These are phyloP conservation scores for Penicillium sp. DNA, from an alignment of 2,329 filamentous ascomycete genomes.

Conservation along the genomic window DNA sequence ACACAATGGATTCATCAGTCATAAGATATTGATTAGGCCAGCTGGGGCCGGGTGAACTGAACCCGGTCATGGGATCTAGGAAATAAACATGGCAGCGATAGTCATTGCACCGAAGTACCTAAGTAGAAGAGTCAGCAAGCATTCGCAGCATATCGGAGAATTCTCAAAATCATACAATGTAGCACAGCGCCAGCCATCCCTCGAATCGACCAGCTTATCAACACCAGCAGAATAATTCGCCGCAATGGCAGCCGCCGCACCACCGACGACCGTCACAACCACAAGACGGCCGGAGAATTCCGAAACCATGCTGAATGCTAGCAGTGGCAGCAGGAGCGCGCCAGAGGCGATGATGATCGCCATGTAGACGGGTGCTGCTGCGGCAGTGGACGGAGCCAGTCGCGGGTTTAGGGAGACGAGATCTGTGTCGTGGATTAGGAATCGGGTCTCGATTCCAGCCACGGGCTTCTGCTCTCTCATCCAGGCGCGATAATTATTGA, in stretches of 20 bases:
- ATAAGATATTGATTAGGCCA: too few species aligned
- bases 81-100: slow-evolving; percentile 39
- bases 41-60: too few species aligned
- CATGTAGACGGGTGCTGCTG: slow-evolving; percentile 33
- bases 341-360: slow-evolving; percentile 50
- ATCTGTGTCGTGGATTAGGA: slow-evolving; percentile 54
- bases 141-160: background rate
- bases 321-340: slow-evolving; percentile 56
- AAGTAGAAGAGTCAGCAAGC: background rate
- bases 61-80: slow-evolving; percentile 16
- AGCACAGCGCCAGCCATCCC: slow-evolving; percentile 43
- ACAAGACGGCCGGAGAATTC: slow-evolving; percentile 59
- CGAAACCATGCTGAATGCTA: slow-evolving; percentile 59
- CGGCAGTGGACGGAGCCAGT: slow-evolving; percentile 12
- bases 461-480: slow-evolving; percentile 53
- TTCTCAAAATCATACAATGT: slow-evolving; percentile 32
- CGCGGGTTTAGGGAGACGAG: slow-evolving; percentile 36
- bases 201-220: slow-evolving; percentile 38
- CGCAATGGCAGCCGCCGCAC: slow-evolving; percentile 45
- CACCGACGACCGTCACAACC: slow-evolving; percentile 55
- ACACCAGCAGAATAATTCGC: slow-evolving; percentile 37
- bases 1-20: background rate
- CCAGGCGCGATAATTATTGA: slow-evolving; percentile 55
- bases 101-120: slow-evolving; percentile 45
- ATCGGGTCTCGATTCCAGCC: slow-evolving; percentile 51